These are phyloP conservation scores for Neopestalotiopsis sp. DNA, from an alignment of 2,329 filamentous ascomycete species.

Conservation along the genomic window DNA sequence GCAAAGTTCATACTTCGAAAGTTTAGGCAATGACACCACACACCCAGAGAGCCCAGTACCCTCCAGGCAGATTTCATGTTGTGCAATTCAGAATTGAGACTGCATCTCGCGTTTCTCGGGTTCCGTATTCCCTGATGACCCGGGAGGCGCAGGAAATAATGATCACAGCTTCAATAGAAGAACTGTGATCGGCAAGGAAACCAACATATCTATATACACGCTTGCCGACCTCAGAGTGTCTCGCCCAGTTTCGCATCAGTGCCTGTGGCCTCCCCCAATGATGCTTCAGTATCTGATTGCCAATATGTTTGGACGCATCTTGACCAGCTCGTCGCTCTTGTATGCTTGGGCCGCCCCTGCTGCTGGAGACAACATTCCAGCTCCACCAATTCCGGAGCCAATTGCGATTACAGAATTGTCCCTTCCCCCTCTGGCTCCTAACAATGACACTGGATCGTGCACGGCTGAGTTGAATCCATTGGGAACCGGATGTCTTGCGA, in stretches of 20 bases:
- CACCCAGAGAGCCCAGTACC: too few species aligned
- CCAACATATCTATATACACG: too few species aligned
- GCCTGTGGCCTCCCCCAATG: background rate
- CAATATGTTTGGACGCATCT: background rate
- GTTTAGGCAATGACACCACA: too few species aligned
- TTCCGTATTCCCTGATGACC: too few species aligned
- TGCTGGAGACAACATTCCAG: background rate
- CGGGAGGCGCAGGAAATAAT: too few species aligned
- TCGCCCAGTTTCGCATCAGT: background rate
- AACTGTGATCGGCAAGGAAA: too few species aligned
- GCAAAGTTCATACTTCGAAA: too few species aligned
- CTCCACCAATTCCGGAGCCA: background rate
- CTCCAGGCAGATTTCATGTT: too few species aligned
- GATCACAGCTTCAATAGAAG: too few species aligned
- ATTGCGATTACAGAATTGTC: background rate
- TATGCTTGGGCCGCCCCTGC: background rate
- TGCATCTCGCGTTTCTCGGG: too few species aligned
- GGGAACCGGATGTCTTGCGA: slow-evolving; percentile 5
- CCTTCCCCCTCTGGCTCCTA: background rate
- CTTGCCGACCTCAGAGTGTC: background rate
- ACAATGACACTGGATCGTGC: background rate
- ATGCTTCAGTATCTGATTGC: background rate
- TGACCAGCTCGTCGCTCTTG: background rate
- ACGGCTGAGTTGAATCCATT: background rate
- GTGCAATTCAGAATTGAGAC: too few species aligned